Percentiles rank a stretch among this genome's conserved stretches.
Conservation (phyloP, 2,329 filamentous ascomycete species). For the Ophiostoma piceae region DNA sequence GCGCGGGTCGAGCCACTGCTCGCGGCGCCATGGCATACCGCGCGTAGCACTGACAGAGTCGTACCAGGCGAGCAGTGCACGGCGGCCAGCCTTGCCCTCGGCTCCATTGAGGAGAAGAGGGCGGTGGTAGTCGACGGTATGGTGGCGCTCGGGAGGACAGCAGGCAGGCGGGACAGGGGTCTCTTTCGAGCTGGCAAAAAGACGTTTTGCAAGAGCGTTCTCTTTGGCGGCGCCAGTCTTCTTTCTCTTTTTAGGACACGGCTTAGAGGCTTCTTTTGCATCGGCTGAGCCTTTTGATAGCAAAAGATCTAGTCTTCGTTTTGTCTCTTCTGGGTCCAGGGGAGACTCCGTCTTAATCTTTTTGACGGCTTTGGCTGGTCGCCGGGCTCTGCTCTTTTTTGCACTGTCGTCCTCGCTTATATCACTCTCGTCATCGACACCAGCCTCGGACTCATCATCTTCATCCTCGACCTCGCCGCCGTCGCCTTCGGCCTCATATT, state of each 20-base stretch:
- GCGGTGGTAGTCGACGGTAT: constrained; percentile 44
- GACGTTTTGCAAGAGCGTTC: background rate
- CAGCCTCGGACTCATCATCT: background rate
- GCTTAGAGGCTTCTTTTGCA: background rate
- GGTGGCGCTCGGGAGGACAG: constrained; percentile 33
- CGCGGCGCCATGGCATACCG: constrained; percentile 54
- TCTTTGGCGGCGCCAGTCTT: background rate
- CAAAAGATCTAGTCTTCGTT: background rate
- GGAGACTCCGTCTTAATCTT: background rate
- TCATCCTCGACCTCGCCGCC: background rate
- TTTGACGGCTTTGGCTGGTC: background rate
- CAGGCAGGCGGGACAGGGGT: constrained; percentile 18
- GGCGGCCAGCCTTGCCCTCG: constrained; percentile 32
- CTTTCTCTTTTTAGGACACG: background rate
- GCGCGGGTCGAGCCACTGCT: constrained; percentile 49
- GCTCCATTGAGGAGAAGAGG: constrained; percentile 44
- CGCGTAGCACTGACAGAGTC: constrained; percentile 43
- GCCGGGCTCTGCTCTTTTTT: constrained; percentile 3
- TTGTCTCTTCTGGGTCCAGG: background rate
- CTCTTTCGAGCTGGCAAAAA: constrained; percentile 10
- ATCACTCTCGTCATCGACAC: background rate
- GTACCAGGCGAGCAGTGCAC: constrained; percentile 48
- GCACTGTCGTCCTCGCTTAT: background rate
- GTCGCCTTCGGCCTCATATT: background rate
- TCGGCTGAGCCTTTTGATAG: background rate